phyloP scores from a whole-genome alignment of 257 asterid genomes.

The Buddleja alternifolia region DNA sequence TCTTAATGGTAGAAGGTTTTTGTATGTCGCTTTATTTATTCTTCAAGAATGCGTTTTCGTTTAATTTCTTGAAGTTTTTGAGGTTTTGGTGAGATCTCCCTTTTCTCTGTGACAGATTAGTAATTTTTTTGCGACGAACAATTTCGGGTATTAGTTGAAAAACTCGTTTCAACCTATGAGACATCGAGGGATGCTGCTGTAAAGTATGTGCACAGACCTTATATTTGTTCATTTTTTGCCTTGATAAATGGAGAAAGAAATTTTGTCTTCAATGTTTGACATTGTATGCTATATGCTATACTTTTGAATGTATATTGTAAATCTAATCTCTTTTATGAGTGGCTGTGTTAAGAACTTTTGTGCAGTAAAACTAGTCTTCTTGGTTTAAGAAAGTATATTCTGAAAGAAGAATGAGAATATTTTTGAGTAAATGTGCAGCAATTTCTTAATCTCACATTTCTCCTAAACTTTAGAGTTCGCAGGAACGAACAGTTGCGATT shows the following conservation, averaged over 20 bases:
- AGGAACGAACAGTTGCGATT: too few species aligned
- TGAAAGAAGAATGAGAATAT: too few species aligned
- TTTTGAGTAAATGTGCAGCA: too few species aligned
- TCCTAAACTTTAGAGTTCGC: too few species aligned
- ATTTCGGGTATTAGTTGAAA: not conserved
- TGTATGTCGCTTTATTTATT: slow-evolving; percentile 7
- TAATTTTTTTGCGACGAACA: not conserved
- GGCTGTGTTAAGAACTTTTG: not conserved
- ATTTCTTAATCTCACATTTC: too few species aligned
- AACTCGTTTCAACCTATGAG: not conserved
- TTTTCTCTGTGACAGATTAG: slow-evolving; percentile 18
- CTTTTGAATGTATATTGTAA: not conserved
- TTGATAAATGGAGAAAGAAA: not conserved
- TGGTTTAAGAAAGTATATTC: too few species aligned
- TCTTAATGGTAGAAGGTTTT: not conserved
- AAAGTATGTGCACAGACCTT: not conserved
- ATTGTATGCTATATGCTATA: not conserved
- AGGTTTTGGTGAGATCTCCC: slow-evolving; percentile 10
- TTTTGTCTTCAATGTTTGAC: not conserved
- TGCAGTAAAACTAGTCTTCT: not conserved
- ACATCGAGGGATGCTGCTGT: not conserved
- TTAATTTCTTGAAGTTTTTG: slow-evolving; percentile 24
- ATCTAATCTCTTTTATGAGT: not conserved
- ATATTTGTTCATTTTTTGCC: slow-evolving; percentile 5
- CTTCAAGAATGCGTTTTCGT: slow-evolving; percentile 29